Base-by-base conservation (phyloP, 2,329 filamentous ascomycete species). In the Grosmannia serpens region DNA sequence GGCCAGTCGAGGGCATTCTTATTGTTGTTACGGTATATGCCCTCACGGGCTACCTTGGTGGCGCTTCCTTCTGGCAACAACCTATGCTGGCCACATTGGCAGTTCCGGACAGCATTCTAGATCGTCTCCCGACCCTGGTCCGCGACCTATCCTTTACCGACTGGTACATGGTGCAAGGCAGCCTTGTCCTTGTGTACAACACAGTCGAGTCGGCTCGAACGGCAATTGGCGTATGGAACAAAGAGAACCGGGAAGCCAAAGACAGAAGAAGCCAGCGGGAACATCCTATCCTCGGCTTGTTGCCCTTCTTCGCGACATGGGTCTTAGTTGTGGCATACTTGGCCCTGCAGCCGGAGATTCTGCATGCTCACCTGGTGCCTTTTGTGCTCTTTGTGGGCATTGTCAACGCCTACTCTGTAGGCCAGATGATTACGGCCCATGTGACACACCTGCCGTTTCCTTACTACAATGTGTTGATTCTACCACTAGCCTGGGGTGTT, bases 351-450 rank as follows among this genome's bases (percentile, higher is more conserved):
- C 92, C 91, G 5, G 75, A 81, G 62, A 95, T 97, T 67, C 81
- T 95, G 62, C 77, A 87, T 70, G 77, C 86, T 68, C 90, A 97
- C 69, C 78, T 96, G 10, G 83, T 99, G 22, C 91, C 94, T 1
- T 97, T 99, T 71, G 79, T 87, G 63, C 79, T 97, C 70, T 96
- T 94, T 70, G 87, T 88, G 49, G 91, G 91, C 58, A 76, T 97
- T 59, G 80, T 96, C 69, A 97, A 97, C 70, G 91, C 94, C 61
- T 97, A 96, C 76, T 89, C 88, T 56, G 92, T 97, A 59, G 92
- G 92, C 8, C 88, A 91, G 70, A 96, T 97, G 77, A 97, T 97
- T 73, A 90, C 89, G 50, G 91, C 91, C 0, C 94, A 99, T 72
- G 79, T 99, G 24, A 90, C 92, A 61, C 88, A 92, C 73, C 82